phyloP scores from a whole-genome alignment of 106 monocot species.

The Dendrobium huoshanense region DNA sequence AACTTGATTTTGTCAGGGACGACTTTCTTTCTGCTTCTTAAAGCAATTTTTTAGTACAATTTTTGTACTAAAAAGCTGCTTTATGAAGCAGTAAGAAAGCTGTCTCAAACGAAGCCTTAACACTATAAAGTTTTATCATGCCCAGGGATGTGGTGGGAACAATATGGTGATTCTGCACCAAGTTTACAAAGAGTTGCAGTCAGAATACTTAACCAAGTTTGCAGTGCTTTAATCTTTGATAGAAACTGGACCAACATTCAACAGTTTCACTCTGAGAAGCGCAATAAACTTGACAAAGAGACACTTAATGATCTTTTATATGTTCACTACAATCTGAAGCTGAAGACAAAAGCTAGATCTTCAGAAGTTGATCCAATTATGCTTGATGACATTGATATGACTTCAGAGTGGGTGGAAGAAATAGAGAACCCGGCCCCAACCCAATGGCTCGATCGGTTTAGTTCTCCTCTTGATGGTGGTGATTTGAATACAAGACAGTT shows the following conservation, averaged over 20 bases:
- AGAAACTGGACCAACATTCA: constrained; percentile 51
- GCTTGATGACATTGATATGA: constrained; percentile 82
- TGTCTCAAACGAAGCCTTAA: too few species aligned
- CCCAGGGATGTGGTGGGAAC: constrained; percentile 98
- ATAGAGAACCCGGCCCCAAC: constrained; percentile 41
- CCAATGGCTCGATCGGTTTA: constrained; percentile 78
- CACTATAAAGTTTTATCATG: not conserved
- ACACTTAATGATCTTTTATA: constrained; percentile 59
- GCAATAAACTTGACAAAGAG: constrained; percentile 83
- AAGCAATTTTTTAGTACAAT: too few species aligned
- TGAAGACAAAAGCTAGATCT: constrained; percentile 38
- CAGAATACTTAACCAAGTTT: constrained; percentile 80
- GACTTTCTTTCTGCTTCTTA: too few species aligned
- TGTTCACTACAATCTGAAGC: constrained; percentile 89
- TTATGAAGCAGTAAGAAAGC: too few species aligned
- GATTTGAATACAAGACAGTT: constrained; percentile 84
- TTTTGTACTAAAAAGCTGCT: too few species aligned
- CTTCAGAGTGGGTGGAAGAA: constrained; percentile 90
- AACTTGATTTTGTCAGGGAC: not conserved
- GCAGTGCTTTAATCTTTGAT: constrained; percentile 59
- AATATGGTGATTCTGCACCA: constrained; percentile 89
- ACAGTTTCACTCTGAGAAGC: constrained; percentile 68
- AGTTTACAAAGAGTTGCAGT: constrained; percentile 75
- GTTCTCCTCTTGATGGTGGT: constrained; percentile 60
- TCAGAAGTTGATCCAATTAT: constrained; percentile 53